A percentile compares a stretch with the other conserved stretches of the same genome.
These are phyloP conservation scores for Nidularia pulvinata DNA, from an alignment of 768 basidiomycete species.

Conservation along the genomic window DNA sequence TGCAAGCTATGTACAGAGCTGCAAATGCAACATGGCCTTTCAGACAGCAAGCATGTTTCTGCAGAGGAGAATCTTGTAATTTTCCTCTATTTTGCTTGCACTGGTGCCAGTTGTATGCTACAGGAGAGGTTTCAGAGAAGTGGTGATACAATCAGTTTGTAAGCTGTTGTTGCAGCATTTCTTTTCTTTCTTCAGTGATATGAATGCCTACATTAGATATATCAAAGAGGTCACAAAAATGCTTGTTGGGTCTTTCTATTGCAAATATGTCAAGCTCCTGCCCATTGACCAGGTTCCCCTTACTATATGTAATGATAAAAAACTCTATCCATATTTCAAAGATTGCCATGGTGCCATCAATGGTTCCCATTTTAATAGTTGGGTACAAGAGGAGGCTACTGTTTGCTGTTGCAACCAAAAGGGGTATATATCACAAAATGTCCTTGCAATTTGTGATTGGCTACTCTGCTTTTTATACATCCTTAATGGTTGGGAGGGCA, in stretches of 20 bases:
- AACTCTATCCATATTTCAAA: slow-evolving; percentile 1
- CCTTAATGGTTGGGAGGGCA: slow-evolving; percentile 29
- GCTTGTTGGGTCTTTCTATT: neutral
- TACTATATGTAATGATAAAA: neutral
- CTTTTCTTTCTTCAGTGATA: neutral
- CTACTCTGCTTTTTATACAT: slow-evolving; percentile 20
- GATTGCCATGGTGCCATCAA: slow-evolving; percentile 17
- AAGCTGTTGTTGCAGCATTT: slow-evolving; percentile 1
- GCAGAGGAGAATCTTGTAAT: slow-evolving; percentile 26
- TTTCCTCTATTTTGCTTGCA: slow-evolving; percentile 17
- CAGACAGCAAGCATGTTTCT: slow-evolving; percentile 11
- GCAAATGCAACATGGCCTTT: slow-evolving; percentile 6
- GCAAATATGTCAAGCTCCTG: neutral
- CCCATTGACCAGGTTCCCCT: neutral
- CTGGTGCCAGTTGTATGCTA: slow-evolving; percentile 15
- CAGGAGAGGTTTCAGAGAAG: slow-evolving; percentile 25
- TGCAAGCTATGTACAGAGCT: slow-evolving; percentile 16
- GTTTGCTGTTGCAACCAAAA: slow-evolving; percentile 18
- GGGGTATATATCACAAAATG: slow-evolving; percentile 7
- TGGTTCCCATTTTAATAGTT: slow-evolving; percentile 17
- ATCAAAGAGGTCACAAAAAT: neutral
- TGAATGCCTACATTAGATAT: neutral
- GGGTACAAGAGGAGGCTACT: slow-evolving; percentile 7
- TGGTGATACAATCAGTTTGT: slow-evolving; percentile 25
- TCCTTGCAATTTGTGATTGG: slow-evolving; percentile 18